Evolutionary conservation across 345 rosid species (phyloP).

Genomic region (Eucalyptus sp.): DNA sequence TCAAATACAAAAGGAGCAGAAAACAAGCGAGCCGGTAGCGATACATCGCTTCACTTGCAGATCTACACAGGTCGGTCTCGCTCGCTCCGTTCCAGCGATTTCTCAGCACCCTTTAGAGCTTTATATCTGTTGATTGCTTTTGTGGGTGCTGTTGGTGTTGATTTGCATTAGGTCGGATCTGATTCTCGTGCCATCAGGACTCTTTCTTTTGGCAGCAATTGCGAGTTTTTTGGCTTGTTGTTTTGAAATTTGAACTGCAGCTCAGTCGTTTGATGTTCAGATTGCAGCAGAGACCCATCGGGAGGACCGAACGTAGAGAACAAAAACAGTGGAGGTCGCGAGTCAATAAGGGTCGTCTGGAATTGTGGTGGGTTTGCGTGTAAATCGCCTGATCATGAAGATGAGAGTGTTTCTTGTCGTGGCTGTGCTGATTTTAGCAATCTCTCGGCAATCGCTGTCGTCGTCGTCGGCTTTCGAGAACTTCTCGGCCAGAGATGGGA

Average conservation of each 20-base stretch:
- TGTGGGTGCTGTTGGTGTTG: not conserved
- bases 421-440: not conserved
- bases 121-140: not conserved
- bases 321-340: not conserved
- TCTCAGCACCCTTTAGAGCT: not conserved
- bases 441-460: not conserved
- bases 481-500: slow-evolving; percentile 39
- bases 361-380: not conserved
- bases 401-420: not conserved
- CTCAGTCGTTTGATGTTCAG: not conserved
- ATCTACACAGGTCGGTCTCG: not conserved
- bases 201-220: not conserved
- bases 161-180: not conserved
- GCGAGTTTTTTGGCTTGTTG: not conserved
- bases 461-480: not conserved
- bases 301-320: not conserved
- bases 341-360: not conserved
- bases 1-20: not conserved
- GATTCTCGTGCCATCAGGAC: not conserved
- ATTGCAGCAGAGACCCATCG: not conserved
- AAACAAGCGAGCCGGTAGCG: not conserved
- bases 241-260: not conserved
- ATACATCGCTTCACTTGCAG: not conserved
- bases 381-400: not conserved
- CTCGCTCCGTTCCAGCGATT: not conserved